These are phyloP conservation scores for Cryptomeria japonica DNA, from an alignment of 75 land plant species.

Conservation along the genomic window DNA sequence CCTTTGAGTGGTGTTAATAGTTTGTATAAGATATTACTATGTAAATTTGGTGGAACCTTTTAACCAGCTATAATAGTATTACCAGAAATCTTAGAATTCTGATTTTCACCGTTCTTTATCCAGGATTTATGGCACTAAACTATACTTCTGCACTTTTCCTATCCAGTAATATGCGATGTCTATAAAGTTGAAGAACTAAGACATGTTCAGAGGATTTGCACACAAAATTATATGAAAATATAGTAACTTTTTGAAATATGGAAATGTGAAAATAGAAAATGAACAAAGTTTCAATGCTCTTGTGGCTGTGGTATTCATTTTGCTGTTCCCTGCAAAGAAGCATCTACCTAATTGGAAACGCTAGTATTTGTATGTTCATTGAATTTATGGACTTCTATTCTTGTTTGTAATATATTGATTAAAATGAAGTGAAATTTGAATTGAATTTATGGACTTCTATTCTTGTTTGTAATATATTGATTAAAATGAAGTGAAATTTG, in stretches of 20 bases:
- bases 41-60: constrained; percentile 3
- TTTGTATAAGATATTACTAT: not conserved
- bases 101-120: not conserved
- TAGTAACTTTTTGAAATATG: not conserved
- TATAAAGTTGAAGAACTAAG: not conserved
- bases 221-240: not conserved
- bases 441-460: no score
- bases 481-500: not conserved
- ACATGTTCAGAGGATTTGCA: not conserved
- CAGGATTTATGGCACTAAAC: not conserved
- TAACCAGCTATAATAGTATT: not conserved
- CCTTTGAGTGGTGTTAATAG: constrained; percentile 7
- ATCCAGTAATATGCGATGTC: not conserved
- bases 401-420: not conserved
- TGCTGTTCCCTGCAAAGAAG: not conserved
- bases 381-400: not conserved
- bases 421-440: not conserved
- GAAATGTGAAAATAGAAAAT: not conserved
- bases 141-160: not conserved
- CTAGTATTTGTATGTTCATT: not conserved
- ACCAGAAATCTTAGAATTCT: not conserved
- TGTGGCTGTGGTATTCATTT: not conserved
- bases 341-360: not conserved
- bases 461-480: no score
- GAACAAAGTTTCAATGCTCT: not conserved